Base-by-base conservation (phyloP, 331 rosid species). In the Malus hybrid region DNA sequence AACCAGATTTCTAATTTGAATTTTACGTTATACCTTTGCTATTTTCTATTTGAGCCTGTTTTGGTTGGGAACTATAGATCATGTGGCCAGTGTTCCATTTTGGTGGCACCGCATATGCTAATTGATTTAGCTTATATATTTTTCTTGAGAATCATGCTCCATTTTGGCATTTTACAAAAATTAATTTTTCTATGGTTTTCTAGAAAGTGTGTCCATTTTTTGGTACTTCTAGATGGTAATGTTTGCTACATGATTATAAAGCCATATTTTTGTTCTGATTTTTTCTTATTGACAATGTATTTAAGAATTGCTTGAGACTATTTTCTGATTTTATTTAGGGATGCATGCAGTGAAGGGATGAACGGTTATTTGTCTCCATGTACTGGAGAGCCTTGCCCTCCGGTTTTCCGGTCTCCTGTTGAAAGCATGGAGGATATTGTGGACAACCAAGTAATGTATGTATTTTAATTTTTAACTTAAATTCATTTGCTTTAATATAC, bases 401-500 rank as follows among this genome's bases (percentile, higher is more conserved):
- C 93, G 27, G 87, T 95, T 76, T 92, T 95, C 69, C 90, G 98
- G 83, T 95, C 99, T 70, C 99, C 99, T 79, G 86, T 95, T 78
- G 77, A 65, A 72, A 85, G 90, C 78, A 60, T 95, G 97, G 97
- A 92, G 84, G 99, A 95, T 84, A 89, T 95, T 70, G 82, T 90
- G 86, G 96, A 92, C 83, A 95, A 95, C 74, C 97, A 95, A 86
- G 99, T 95, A 84, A 82, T 92, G 99, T 95, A 87, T 86, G 97
- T 77, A 52, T 71, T 72, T 66, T 19, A 69, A 31, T 28, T 64
- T 13, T 0, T 6, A 24, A 24, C 24, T 24, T 24, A 65, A 33
- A 19, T 19, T 10, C 33, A 62, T 62, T 62, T 62, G 10, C 67
- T 14, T 3, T 27, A 62, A 27, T 3, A 27, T 28, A 6, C 4